These are phyloP conservation scores for Talaromyces rugulosus DNA, from an alignment of 2,329 filamentous ascomycete species.

Conservation along the genomic window DNA sequence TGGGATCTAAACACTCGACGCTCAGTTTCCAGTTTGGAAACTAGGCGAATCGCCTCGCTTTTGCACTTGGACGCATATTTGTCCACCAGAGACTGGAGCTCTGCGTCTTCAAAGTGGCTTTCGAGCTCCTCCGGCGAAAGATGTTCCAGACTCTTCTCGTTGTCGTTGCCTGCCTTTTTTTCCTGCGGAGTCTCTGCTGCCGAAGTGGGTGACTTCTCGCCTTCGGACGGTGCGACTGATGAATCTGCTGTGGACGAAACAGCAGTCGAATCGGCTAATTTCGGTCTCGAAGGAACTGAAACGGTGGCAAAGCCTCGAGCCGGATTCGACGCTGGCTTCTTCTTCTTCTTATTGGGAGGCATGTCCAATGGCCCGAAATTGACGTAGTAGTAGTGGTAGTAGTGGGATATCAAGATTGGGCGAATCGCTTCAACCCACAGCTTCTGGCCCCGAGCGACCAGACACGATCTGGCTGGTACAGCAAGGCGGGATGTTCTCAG, in stretches of 20 bases:
- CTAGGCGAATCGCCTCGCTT: constrained; percentile 73
- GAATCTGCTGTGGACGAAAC: constrained; percentile 24
- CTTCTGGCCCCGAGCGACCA: background rate
- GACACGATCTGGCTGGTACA: background rate
- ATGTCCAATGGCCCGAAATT: constrained; percentile 40
- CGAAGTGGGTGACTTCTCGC: constrained; percentile 16
- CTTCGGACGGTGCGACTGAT: constrained; percentile 26
- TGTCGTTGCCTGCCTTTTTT: constrained; percentile 10
- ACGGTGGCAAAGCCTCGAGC: constrained; percentile 91
- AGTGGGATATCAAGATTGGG: background rate
- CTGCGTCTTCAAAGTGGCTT: constrained; percentile 80
- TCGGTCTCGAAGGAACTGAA: constrained; percentile 79
- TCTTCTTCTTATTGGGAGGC: constrained; percentile 78
- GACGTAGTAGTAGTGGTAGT: background rate
- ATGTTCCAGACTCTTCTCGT: constrained; percentile 42
- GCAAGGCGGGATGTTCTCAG: background rate
- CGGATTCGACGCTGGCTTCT: constrained; percentile 81
- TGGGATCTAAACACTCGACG: constrained; percentile 75
- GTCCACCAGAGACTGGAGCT: constrained; percentile 82
- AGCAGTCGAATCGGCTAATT: constrained; percentile 42
- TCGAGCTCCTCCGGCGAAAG: constrained; percentile 87
- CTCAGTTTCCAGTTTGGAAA: constrained; percentile 76
- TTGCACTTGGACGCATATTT: constrained; percentile 75
- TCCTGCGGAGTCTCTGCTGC: constrained; percentile 17
- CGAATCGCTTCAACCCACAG: background rate